A percentile compares a stretch with the other conserved stretches of the same genome.
Conservation (phyloP, 352 stramenopile genomes). For the Globisporangium paroecandrum region DNA sequence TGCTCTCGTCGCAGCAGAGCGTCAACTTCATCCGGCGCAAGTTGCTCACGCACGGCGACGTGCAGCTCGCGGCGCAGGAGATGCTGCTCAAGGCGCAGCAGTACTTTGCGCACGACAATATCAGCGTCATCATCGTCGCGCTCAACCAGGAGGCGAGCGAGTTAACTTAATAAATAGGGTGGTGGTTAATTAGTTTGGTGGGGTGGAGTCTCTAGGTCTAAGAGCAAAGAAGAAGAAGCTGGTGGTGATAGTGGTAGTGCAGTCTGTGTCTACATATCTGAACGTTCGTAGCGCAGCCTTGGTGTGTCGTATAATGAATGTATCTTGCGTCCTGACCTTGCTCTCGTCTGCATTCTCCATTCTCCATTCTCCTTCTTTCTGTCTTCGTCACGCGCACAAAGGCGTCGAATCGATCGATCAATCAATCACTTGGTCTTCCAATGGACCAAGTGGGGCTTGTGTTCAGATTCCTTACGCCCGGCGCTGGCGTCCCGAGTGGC, state of each 20-base stretch:
- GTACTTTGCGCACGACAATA: constrained; percentile 90
- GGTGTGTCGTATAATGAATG: constrained; percentile 6
- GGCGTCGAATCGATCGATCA: not conserved
- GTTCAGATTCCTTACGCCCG: constrained; percentile 14
- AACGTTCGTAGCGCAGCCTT: not conserved
- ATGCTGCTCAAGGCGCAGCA: constrained; percentile 85
- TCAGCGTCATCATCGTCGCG: constrained; percentile 85
- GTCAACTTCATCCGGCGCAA: constrained; percentile 91
- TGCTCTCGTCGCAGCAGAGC: constrained; percentile 86
- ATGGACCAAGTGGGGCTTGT: constrained; percentile 8
- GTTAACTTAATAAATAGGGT: constrained; percentile 21
- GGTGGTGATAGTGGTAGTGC: not conserved
- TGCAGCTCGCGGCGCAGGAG: constrained; percentile 86
- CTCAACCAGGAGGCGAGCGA: constrained; percentile 56
- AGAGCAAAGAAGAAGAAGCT: not conserved
- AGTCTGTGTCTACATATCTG: not conserved
- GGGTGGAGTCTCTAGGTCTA: constrained; percentile 7
- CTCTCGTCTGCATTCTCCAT: not conserved
- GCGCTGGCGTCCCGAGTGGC: constrained; percentile 23
- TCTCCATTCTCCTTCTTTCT: not conserved
- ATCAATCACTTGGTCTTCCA: constrained; percentile 12
- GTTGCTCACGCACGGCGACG: constrained; percentile 82
- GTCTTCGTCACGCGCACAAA: not conserved
- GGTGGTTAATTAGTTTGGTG: not conserved
- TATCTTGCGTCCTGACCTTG: constrained; percentile 5